Base-by-base conservation (phyloP, 495 filamentous ascomycete genomes). In the Acidiella bohemica region DNA sequence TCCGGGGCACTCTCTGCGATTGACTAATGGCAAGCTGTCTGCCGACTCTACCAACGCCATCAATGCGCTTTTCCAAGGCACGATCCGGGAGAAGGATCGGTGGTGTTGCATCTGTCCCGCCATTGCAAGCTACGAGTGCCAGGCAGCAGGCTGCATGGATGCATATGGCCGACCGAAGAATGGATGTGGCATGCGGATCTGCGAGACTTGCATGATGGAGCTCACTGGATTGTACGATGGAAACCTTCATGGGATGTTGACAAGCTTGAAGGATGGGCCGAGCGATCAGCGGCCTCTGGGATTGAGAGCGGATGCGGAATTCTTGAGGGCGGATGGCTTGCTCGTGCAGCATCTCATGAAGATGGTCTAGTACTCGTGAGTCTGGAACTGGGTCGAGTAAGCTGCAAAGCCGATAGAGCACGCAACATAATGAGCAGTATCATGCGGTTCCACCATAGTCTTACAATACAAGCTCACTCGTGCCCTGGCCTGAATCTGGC, bases 41-140 rank as follows among this genome's bases (percentile, higher is more conserved):
- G 53, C 61, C 13, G 45, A 60, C 33, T 53, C 48, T 12, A 38
- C 39, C 9, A 51, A 47, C 0, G 57, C 61, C 0, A 54, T 50
- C 26, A 39, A 45, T 1, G 51, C 42, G 29, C 39, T 67, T 14
- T 19, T 46, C 9, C 41, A 45, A 1, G 41, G 42, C 3, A 25
- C 42, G 18, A 22, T 21, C 1, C 8, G 22, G 20, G 23, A 41
- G 16, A 36, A 43, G 16, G 47, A 41, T 0, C 26, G 30, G n/a
- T 69, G 63, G 60, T 67, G 66, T 46, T 57, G 52, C 10, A 33
- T 69, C 7, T 69, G 66, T 30, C 56, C 59, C 7, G 44, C 42
- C 8, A 57, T 63, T 10, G 66, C 64, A 1, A 53, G 55, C 8
- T 62, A 57, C 31, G 48, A 49, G 26, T 65, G 64, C 32, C 45